Evolutionary conservation across 331 rosid species (phyloP).

Genomic region (Telfairia occidentalis): DNA sequence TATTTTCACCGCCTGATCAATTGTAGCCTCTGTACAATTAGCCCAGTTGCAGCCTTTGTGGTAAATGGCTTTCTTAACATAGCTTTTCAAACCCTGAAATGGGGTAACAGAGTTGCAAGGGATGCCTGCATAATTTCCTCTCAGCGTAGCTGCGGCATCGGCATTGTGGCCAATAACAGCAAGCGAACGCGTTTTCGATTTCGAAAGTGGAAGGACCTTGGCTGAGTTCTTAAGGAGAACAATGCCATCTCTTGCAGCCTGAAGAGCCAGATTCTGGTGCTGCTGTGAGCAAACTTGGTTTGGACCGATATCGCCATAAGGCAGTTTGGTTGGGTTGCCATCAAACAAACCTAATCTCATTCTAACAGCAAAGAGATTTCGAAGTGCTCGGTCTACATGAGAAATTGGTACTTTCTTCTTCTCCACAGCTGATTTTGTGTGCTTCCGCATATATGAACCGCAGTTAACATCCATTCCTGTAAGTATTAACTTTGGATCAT

Average conservation of each 20-base stretch:
- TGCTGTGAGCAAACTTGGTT: conserved; percentile 48
- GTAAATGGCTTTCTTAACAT: conserved; percentile 24
- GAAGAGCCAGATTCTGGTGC: conserved; percentile 52
- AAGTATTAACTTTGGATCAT: not conserved
- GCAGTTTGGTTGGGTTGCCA: conserved; percentile 51
- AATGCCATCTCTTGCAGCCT: conserved; percentile 76
- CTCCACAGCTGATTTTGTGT: conserved; percentile 46
- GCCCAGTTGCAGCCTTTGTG: conserved; percentile 46
- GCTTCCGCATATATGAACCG: conserved; percentile 38
- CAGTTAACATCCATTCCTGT: conserved; percentile 91
- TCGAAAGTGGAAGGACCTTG: conserved; percentile 54
- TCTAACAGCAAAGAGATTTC: conserved; percentile 55
- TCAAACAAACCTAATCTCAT: conserved; percentile 72
- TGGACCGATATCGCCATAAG: conserved; percentile 50
- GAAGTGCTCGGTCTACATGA: conserved; percentile 66
- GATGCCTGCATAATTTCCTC: conserved; percentile 65
- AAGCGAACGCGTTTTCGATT: conserved; percentile 37
- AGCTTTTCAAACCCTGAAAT: conserved; percentile 32
- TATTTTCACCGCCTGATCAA: conserved; percentile 34
- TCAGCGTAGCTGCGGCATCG: conserved; percentile 30
- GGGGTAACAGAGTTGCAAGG: conserved; percentile 59
- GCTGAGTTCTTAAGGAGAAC: conserved; percentile 60
- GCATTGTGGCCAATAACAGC: conserved; percentile 81
- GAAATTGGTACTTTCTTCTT: conserved; percentile 30
- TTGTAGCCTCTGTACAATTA: conserved; percentile 30